Evolutionary conservation across 768 basidiomycete genomes (phyloP).

Genomic region (Cyathus striatus): DNA sequence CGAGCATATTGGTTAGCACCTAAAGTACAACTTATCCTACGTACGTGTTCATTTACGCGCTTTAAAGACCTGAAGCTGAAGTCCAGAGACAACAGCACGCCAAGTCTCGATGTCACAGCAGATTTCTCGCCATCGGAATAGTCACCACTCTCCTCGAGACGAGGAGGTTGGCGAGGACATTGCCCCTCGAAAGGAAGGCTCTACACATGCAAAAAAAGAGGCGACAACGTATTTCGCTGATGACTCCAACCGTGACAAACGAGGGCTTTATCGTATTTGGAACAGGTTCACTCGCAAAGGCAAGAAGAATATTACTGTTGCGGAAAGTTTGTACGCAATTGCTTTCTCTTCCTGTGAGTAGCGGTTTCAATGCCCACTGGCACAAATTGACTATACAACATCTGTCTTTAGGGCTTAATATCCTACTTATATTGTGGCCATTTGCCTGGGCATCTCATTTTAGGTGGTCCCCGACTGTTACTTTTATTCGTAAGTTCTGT

Average conservation of each 20-base stretch:
- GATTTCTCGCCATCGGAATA: not conserved
- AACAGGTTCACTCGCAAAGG: slow-evolving; percentile 42
- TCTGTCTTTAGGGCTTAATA: slow-evolving; percentile 44
- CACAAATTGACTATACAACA: not conserved
- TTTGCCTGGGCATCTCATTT: slow-evolving; percentile 61
- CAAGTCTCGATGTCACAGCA: too few relatives aligned
- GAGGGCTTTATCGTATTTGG: slow-evolving; percentile 28
- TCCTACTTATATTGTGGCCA: slow-evolving; percentile 53
- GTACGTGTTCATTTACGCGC: too few relatives aligned
- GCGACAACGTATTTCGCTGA: too few relatives aligned
- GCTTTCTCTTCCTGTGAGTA: slow-evolving; percentile 49
- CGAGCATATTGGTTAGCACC: too few relatives aligned
- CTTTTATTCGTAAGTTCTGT: slow-evolving; percentile 47
- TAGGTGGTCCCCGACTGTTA: slow-evolving; percentile 26
- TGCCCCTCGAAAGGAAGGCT: too few relatives aligned
- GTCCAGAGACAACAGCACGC: too few relatives aligned
- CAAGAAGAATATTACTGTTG: slow-evolving; percentile 36
- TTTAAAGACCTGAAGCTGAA: too few relatives aligned
- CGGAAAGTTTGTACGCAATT: slow-evolving; percentile 39
- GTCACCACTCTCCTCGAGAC: not conserved
- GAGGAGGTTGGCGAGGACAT: not conserved
- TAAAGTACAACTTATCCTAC: too few relatives aligned
- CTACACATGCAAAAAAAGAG: too few relatives aligned
- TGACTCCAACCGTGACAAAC: slow-evolving; percentile 3
- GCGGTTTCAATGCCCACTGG: not conserved